Conservation (phyloP, 108 stramenopile species). For the Pseudonitzschia multistriata region DNA sequence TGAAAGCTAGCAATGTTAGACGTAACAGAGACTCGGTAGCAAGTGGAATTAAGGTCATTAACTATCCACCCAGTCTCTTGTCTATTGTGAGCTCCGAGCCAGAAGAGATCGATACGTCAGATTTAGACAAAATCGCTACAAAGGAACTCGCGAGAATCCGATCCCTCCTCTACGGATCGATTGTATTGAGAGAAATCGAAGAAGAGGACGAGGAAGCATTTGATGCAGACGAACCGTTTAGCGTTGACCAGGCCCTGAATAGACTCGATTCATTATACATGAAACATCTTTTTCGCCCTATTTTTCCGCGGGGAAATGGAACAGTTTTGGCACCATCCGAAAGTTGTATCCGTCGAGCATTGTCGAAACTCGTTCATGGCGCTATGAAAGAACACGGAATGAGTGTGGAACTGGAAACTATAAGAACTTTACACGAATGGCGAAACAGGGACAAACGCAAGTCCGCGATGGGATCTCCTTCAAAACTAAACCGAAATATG, state of each 20-base stretch:
- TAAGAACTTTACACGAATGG: constrained; percentile 48
- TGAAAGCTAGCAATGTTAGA: constrained; percentile 3
- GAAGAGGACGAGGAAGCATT: neutral
- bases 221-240: neutral
- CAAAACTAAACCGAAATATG: constrained; percentile 1
- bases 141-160: constrained; percentile 28
- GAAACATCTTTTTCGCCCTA: constrained; percentile 47
- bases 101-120: constrained; percentile 5
- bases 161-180: constrained; percentile 15
- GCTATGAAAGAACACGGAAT: constrained; percentile 22
- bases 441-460: constrained; percentile 29
- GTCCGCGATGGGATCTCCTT: constrained; percentile 3
- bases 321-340: constrained; percentile 38
- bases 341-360: constrained; percentile 30
- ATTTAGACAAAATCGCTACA: constrained; percentile 33
- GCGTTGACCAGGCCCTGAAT: constrained; percentile 33
- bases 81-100: constrained; percentile 28
- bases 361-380: constrained; percentile 34
- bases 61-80: constrained; percentile 32
- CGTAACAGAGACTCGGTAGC: neutral
- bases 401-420: constrained; percentile 44
- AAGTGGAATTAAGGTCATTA: constrained; percentile 12
- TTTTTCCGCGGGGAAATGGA: constrained; percentile 43
- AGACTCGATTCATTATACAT: constrained; percentile 36
- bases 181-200: constrained; percentile 16